Evolutionary conservation across 495 filamentous ascomycete genomes (phyloP).

Genomic region (Aspergillus sparsus): DNA sequence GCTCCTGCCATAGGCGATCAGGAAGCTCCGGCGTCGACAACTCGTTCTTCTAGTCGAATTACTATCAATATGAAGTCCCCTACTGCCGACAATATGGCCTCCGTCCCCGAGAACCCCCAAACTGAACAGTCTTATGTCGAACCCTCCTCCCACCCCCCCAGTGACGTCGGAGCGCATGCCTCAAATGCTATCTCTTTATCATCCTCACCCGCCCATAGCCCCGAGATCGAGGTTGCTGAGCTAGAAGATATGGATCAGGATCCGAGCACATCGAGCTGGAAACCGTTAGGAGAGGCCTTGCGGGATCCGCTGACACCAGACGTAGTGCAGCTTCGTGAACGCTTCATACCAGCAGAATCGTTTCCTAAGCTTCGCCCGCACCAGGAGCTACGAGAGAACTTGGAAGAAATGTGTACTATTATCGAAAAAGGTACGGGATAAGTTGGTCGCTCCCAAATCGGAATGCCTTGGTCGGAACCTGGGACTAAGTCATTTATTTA

Average conservation of each 20-base stretch:
- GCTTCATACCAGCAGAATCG: conserved; percentile 30
- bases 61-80: conserved; percentile 59
- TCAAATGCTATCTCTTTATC: conserved; percentile 46
- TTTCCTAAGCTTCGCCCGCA: conserved; percentile 39
- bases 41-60: conserved; percentile 50
- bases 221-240: conserved; percentile 57
- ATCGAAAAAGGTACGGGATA: conserved; percentile 47
- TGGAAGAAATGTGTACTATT: conserved; percentile 37
- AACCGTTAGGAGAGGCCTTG: conserved; percentile 39
- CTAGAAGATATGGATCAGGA: conserved; percentile 57
- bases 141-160: conserved; percentile 20
- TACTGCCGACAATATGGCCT: conserved; percentile 23
- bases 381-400: conserved; percentile 36
- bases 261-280: conserved; percentile 47
- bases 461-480: neutral
- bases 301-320: conserved; percentile 34
- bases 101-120: conserved; percentile 18
- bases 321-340: conserved; percentile 39
- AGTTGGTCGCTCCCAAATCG: neutral
- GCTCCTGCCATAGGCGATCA: conserved; percentile 37
- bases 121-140: conserved; percentile 19
- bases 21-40: conserved; percentile 32
- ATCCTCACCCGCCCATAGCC: conserved; percentile 52
- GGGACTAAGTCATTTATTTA: conserved; percentile 14
- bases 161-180: conserved; percentile 25